Evolutionary conservation across 805 yeast genomes (phyloP), one percentile per base, ranked within the genome.

Genomic region (Millerozyma acaciae): DNA sequence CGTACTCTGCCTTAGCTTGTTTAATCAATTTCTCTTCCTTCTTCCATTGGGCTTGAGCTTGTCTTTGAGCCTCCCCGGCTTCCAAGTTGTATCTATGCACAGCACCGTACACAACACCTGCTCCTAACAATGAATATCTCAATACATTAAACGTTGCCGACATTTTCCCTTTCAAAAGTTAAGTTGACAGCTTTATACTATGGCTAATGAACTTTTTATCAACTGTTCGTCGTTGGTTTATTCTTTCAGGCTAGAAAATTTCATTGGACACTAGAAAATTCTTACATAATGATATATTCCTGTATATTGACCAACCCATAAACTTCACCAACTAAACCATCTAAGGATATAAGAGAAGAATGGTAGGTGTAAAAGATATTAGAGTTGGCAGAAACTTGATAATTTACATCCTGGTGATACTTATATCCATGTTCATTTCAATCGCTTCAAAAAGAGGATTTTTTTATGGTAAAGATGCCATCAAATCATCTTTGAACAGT

Each of bases 91-190:
- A 68, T 64, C 94, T 84, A 73, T 87, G 95, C 61, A 74, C 74
- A 45, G 87, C 84, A 50, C 98, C 98, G 67, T 85, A 86, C 42
- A 77, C 73, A 38, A 89, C 70, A 62, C 98, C 98, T 48, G 86
- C 77, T 34, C 84, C 90, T 48, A 90, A 75, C 35, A 94, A 82
- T 48, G 95, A 71, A 80, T 93, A 90, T 80, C 97, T 86, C 57
- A 89, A 76, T 55, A 89, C 88, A 83, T 84, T 66, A 51, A 66
- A 61, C 28, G 47, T 54, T 22, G 53, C 45, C 33, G 68, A 60
- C 67, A 62, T 62, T 28, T 27, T 37, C n/a, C n/a, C n/a, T n/a
- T n/a, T n/a, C n/a, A n/a, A n/a, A n/a, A 22, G 18, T 21, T 18
- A n/a, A 26, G 10, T 8, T 26, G n/a, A 14, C n/a, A 9, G 17